Conservation (phyloP, 2,329 filamentous ascomycete genomes). For the Canariomyces notabilis region DNA sequence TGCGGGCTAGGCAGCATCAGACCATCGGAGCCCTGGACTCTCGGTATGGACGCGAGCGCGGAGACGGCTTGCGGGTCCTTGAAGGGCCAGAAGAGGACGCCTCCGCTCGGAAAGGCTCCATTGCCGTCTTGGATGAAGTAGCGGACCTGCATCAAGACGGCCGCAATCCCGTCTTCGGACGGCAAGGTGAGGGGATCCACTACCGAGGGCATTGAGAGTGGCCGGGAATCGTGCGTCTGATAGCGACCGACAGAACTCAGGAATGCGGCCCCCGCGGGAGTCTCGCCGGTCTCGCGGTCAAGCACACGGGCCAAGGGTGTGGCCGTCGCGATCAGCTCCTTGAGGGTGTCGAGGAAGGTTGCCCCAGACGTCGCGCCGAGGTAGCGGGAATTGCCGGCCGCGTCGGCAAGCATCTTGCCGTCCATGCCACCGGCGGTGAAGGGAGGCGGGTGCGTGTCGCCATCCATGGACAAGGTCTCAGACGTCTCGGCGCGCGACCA, state of each 20-base stretch:
- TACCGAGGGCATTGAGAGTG: conserved; percentile 32
- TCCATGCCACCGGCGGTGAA: conserved; percentile 23
- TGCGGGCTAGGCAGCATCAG: conserved; percentile 13
- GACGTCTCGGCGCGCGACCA: conserved; percentile 5
- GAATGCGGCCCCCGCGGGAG: conserved; percentile 28
- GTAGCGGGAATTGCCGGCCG: conserved; percentile 41
- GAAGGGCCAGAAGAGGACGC: conserved; percentile 46
- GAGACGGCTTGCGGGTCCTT: conserved; percentile 2
- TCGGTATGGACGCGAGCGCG: conserved; percentile 8
- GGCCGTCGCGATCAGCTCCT: conserved; percentile 40
- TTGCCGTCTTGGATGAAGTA: conserved; percentile 43
- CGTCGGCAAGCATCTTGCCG: conserved; percentile 42
- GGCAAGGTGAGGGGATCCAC: conserved; percentile 39
- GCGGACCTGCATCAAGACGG: conserved; percentile 38
- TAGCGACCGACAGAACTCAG: conserved; percentile 41
- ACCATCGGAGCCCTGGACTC: background rate
- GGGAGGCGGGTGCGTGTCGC: conserved; percentile 2
- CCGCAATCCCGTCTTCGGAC: conserved; percentile 31
- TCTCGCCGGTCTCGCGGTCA: background rate
- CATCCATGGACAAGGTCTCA: conserved; percentile 2
- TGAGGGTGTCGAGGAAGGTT: conserved; percentile 45
- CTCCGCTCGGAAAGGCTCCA: conserved; percentile 39
- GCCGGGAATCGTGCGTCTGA: conserved; percentile 43
- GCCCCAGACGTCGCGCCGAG: conserved; percentile 47
- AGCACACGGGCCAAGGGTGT: conserved; percentile 13